phyloP scores from a whole-genome alignment of 108 stramenopile genomes.

The Chaetoceros muelleri region DNA sequence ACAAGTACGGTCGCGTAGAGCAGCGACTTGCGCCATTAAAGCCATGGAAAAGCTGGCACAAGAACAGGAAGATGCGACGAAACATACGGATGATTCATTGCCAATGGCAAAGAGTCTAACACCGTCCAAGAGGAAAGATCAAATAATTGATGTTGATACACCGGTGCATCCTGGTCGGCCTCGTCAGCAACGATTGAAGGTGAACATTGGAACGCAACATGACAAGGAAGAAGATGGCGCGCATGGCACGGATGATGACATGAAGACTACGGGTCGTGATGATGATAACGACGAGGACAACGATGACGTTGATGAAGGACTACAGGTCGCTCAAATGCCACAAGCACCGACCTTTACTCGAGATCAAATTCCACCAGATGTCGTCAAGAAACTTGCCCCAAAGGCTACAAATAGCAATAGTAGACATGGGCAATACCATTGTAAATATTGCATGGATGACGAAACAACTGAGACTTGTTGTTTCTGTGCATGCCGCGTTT shows the following conservation, averaged over 20 bases:
- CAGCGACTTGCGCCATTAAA: background rate
- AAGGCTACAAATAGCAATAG: background rate
- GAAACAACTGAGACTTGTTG: conserved; percentile 53
- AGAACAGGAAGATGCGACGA: background rate
- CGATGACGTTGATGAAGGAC: conserved; percentile 3
- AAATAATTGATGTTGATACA: background rate
- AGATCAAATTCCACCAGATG: background rate
- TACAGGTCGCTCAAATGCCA: background rate
- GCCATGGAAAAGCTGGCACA: background rate
- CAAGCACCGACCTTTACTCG: background rate
- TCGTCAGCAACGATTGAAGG: no score
- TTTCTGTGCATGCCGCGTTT: conserved; percentile 75
- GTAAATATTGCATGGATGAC: conserved; percentile 57
- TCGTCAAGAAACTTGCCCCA: background rate
- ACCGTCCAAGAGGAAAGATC: background rate
- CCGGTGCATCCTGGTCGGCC: background rate
- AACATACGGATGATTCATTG: background rate
- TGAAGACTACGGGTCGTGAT: no score
- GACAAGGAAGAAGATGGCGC: no score
- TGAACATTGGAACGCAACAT: no score
- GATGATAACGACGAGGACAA: no score
- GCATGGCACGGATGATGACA: no score
- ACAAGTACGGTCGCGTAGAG: background rate
- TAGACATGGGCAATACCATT: conserved; percentile 9
- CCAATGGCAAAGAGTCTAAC: background rate